These are phyloP conservation scores for Candida pseudocylindracea DNA, from an alignment of 1,139 yeast species.

Conservation along the genomic window DNA sequence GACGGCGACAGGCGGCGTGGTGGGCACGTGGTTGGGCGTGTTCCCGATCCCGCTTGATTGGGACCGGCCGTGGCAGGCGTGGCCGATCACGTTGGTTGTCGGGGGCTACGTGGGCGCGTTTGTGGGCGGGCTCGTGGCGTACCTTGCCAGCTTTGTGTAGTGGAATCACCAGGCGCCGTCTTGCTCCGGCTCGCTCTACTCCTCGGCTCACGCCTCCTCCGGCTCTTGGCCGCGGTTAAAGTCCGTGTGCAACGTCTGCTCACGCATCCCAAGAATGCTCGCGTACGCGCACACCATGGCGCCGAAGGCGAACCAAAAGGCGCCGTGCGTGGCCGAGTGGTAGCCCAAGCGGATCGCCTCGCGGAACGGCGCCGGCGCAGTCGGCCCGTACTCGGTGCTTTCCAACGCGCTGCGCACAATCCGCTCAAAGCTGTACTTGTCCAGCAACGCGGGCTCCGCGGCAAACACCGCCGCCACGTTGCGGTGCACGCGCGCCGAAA, in stretches of 20 bases:
- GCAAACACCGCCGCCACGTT: conserved; percentile 7
- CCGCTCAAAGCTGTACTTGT: conserved; percentile 9
- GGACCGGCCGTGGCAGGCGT: conserved; percentile 94
- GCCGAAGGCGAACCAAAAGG: conserved; percentile 23
- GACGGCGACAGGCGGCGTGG: conserved; percentile 23
- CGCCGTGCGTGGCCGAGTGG: conserved; percentile 24
- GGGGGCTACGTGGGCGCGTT: conserved; percentile 63
- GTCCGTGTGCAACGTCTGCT: conserved; percentile 17
- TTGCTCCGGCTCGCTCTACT: too few species aligned
- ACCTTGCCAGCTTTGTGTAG: too few species aligned
- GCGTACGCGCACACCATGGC: conserved; percentile 16
- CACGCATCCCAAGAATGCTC: conserved; percentile 17
- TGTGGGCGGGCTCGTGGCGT: conserved; percentile 15
- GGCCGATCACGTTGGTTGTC: conserved; percentile 84
- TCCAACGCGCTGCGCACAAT: conserved; percentile 29
- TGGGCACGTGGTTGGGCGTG: conserved; percentile 88
- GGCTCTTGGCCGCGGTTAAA: conserved; percentile 8
- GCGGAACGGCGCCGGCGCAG: conserved; percentile 25
- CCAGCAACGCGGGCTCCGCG: conserved; percentile 2
- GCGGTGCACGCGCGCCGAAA: background rate
- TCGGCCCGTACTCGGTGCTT: conserved; percentile 29
- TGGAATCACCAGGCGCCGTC: too few species aligned
- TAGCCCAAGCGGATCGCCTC: conserved; percentile 25
- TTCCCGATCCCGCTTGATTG: conserved; percentile 89
- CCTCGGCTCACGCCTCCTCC: too few species aligned